Evolutionary conservation across 1,284 basidiomycete genomes (phyloP).

Genomic region (Fistulina hepatica): DNA sequence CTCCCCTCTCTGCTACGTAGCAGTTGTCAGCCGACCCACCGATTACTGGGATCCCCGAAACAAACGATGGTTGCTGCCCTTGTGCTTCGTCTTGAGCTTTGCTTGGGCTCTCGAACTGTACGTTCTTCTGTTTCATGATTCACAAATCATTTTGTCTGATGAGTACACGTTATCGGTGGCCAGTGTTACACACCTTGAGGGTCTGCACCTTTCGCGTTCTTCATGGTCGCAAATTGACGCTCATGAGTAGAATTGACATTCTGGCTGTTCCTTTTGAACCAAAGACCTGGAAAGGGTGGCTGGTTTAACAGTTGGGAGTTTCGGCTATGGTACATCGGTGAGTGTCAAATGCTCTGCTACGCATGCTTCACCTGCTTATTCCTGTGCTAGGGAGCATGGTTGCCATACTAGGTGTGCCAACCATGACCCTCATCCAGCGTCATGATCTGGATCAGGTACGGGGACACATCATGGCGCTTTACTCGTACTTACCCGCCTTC

Average conservation of each 20-base stretch:
- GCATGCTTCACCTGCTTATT: constrained; percentile 3
- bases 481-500: constrained; percentile 1
- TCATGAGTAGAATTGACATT: constrained; percentile 50
- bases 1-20: too few relatives aligned
- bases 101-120: constrained; percentile 68
- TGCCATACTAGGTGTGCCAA: constrained; percentile 55
- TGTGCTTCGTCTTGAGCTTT: constrained; percentile 54
- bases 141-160: constrained; percentile 3
- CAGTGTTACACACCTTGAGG: constrained; percentile 75
- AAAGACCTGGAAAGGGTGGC: constrained; percentile 50
- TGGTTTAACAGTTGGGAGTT: constrained; percentile 68
- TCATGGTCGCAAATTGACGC: constrained; percentile 6
- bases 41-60: constrained; percentile 33
- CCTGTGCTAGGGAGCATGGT: constrained; percentile 41
- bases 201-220: constrained; percentile 22
- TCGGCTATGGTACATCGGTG: constrained; percentile 48
- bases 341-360: too few relatives aligned
- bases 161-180: too few relatives aligned
- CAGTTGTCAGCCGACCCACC: constrained; percentile 48
- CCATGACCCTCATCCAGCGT: constrained; percentile 49
- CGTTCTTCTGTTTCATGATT: constrained; percentile 16
- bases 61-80: constrained; percentile 46
- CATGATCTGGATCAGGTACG: constrained; percentile 42
- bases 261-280: constrained; percentile 67
- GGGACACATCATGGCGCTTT: constrained; percentile 14